Evolutionary conservation across 2,329 filamentous ascomycete species (phyloP).

Genomic region (Curvularia lunata): DNA sequence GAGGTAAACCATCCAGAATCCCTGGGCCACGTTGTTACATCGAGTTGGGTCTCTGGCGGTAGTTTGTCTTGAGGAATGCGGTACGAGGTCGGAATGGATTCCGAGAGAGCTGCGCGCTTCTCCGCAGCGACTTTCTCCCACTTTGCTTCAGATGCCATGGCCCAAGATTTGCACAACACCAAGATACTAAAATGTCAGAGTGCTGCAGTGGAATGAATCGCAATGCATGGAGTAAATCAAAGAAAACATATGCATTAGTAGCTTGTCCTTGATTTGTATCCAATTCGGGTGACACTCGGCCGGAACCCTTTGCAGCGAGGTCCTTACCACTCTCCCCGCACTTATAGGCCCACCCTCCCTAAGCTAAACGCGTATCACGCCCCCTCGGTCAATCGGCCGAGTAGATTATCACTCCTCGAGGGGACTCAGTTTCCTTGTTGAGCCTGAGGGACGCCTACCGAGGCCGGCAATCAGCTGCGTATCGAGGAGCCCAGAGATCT

Average conservation of each 20-base stretch:
- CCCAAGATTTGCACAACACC: background rate
- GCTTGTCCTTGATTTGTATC: conserved; percentile 13
- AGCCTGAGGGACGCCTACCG: conserved; percentile 14
- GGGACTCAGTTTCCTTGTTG: conserved; percentile 14
- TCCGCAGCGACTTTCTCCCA: conserved; percentile 56
- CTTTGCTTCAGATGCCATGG: conserved; percentile 13
- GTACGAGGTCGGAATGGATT: conserved; percentile 65
- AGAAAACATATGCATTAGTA: background rate
- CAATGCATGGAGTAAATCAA: background rate
- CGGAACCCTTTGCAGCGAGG: conserved; percentile 7
- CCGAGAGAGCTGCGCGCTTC: conserved; percentile 53
- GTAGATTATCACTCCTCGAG: conserved; percentile 2
- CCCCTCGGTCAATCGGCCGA: conserved; percentile 9
- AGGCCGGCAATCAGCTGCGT: conserved; percentile 22
- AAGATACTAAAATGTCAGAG: conserved; percentile 1
- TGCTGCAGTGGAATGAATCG: background rate
- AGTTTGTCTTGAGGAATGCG: conserved; percentile 60
- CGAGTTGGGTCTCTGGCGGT: conserved; percentile 60
- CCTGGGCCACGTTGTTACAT: conserved; percentile 63
- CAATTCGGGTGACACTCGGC: conserved; percentile 7
- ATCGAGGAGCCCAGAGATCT: conserved; percentile 7
- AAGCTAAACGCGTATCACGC: conserved; percentile 13
- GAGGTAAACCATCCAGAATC: conserved; percentile 65
- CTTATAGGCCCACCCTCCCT: conserved; percentile 1
- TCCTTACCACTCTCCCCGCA: conserved; percentile 16